phyloP scores from a whole-genome alignment of 2,329 filamentous ascomycete species.

The Aotearoamyces nothofagi region DNA sequence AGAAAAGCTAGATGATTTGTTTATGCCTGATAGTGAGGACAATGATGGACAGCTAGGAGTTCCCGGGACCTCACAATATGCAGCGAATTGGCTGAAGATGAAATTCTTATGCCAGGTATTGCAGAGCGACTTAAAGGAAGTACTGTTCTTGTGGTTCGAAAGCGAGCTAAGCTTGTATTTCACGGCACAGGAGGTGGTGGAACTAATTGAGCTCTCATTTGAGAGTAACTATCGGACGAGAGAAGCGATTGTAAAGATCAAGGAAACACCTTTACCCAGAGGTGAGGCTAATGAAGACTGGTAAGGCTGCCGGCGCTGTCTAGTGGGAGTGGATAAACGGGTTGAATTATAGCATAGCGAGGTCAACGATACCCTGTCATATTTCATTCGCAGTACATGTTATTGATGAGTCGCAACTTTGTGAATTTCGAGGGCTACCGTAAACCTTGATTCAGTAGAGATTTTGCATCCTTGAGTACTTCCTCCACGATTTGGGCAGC shows the following conservation, averaged over 20 bases:
- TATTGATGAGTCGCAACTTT: too few species aligned
- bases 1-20: conserved; percentile 44
- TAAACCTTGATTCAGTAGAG: too few species aligned
- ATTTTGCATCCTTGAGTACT: conserved; percentile 7
- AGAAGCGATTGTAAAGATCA: conserved; percentile 42
- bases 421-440: too few species aligned
- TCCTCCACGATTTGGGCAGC: conserved; percentile 36
- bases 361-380: too few species aligned
- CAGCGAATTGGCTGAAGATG: conserved; percentile 44
- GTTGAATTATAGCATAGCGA: too few species aligned
- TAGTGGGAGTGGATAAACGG: too few species aligned
- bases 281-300: too few species aligned
- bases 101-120: conserved; percentile 50
- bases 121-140: conserved; percentile 50
- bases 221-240: conserved; percentile 44
- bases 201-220: conserved; percentile 47
- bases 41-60: conserved; percentile 14
- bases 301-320: too few species aligned
- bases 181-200: conserved; percentile 41
- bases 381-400: too few species aligned
- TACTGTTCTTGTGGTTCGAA: conserved; percentile 48
- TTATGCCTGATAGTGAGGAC: conserved; percentile 29
- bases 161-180: conserved; percentile 52
- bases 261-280: conserved; percentile 30
- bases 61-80: conserved; percentile 43